Conservation (phyloP, 495 filamentous ascomycete genomes). For the Penicillium steckii region DNA sequence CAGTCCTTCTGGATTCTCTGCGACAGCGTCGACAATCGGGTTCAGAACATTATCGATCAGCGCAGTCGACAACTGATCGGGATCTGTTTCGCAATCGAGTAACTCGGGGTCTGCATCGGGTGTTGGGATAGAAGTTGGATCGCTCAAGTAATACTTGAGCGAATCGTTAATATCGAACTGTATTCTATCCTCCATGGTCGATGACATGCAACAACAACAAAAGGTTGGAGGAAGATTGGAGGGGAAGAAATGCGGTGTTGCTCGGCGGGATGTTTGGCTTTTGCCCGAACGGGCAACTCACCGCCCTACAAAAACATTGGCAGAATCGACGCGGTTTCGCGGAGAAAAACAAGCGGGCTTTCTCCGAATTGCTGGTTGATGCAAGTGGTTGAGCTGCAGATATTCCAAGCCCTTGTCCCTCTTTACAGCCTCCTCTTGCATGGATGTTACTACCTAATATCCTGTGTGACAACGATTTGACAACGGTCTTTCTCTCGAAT, state of each 20-base stretch:
- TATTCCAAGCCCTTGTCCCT: too few species aligned
- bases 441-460: not conserved
- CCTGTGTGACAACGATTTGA: too few species aligned
- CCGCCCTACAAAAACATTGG: constrained; percentile 4
- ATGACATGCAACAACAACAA: constrained; percentile 5
- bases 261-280: constrained; percentile 30
- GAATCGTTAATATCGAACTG: constrained; percentile 94
- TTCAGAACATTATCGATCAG: constrained; percentile 85
- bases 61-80: constrained; percentile 72
- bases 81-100: constrained; percentile 87
- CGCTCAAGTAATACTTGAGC: constrained; percentile 92
- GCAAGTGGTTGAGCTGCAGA: too few species aligned
- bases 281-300: constrained; percentile 19
- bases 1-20: constrained; percentile 86
- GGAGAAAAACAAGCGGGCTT: constrained; percentile 20
- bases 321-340: constrained; percentile 4
- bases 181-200: constrained; percentile 69
- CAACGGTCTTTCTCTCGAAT: not conserved
- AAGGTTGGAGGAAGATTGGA: constrained; percentile 1
- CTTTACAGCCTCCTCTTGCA: not conserved
- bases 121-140: constrained; percentile 80
- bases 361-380: too few species aligned
- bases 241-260: constrained; percentile 20
- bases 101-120: constrained; percentile 82
- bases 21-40: constrained; percentile 89